Evolutionary conservation across 148 eudicot genomes (phyloP), one percentile per base, ranked within the genome.

Genomic region (Fallopia convolvulus): DNA sequence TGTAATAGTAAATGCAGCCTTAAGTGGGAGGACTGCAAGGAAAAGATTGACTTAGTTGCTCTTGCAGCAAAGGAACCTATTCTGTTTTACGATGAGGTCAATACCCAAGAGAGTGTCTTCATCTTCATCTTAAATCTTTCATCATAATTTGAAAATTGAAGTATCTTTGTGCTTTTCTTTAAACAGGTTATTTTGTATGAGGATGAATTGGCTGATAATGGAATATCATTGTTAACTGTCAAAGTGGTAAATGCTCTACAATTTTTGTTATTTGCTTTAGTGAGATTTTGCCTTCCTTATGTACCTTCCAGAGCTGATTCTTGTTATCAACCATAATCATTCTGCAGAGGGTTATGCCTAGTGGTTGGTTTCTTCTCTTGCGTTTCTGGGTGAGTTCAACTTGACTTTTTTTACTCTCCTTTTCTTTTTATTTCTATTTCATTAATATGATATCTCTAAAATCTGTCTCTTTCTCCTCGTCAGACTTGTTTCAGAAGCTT

Each of bases 51-150:
- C 82, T 73, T 92, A 77, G 87, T 83, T 84, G 86, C 94, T 70
- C 85, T 95, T 80, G 83, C 97, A 76, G 83, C 90, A 58, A 92
- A 89, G 82, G 99, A 95, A 74, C 91, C 99, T 74, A 91, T 95
- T 82, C 93, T 95, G 68, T 95, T 91, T 79, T 95, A 95, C 83
- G 97, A 95, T 75, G 99, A 95, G 94, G 99, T 95, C 70, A 77
- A 84, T 41, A 63, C 18, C 71, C 70, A n/a, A 70, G 72, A 44
- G 18, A 18, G 72, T 63, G 56, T 21, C 63, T 80, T 20, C 46
- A 33, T 42, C 21, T 23, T 3, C 42, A 75, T 52, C 1, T 53
- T 18, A 1, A 12, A 18, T 44, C 32, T 39, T 18, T 4, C 63
- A 40, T 46, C 46, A 42, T 23, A 15, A 11, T 18, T 70, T 39